Evolutionary conservation across 805 yeast genomes (phyloP).

Genomic region (Spathaspora gorwiae): DNA sequence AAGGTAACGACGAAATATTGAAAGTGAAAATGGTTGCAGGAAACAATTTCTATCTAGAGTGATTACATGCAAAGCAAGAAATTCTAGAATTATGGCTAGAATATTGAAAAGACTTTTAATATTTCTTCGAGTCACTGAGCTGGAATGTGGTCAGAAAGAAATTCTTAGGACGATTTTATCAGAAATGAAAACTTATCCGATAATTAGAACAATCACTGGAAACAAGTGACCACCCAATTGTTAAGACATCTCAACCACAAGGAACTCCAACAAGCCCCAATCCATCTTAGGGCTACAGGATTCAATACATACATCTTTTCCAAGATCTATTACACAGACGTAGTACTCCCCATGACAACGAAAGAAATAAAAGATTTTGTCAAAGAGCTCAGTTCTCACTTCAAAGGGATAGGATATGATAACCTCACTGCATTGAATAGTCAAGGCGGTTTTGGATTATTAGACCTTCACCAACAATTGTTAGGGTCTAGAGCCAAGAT

Average conservation of each 20-base stretch:
- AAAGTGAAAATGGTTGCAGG: too few species aligned
- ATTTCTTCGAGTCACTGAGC: too few species aligned
- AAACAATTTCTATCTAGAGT: too few species aligned
- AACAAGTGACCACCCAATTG: too few species aligned
- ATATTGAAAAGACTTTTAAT: too few species aligned
- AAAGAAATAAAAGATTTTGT: conserved; percentile 2
- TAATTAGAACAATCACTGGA: too few species aligned
- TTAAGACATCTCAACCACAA: too few species aligned
- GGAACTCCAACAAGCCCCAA: not conserved
- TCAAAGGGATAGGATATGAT: not conserved
- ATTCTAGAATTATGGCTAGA: too few species aligned
- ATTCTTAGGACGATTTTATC: not conserved
- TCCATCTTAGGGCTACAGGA: not conserved
- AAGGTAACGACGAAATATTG: too few species aligned
- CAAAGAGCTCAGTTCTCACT: not conserved
- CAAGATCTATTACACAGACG: not conserved
- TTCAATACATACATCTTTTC: not conserved
- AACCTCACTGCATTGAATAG: not conserved
- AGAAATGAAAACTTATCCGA: not conserved
- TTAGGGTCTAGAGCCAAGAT: not conserved
- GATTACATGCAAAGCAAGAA: too few species aligned
- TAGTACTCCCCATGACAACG: not conserved
- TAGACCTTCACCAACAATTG: not conserved
- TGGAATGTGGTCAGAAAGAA: too few species aligned
- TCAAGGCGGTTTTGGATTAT: not conserved